Evolutionary conservation across 1,284 basidiomycete genomes (phyloP).

Genomic region (Heliocybe sulcata): DNA sequence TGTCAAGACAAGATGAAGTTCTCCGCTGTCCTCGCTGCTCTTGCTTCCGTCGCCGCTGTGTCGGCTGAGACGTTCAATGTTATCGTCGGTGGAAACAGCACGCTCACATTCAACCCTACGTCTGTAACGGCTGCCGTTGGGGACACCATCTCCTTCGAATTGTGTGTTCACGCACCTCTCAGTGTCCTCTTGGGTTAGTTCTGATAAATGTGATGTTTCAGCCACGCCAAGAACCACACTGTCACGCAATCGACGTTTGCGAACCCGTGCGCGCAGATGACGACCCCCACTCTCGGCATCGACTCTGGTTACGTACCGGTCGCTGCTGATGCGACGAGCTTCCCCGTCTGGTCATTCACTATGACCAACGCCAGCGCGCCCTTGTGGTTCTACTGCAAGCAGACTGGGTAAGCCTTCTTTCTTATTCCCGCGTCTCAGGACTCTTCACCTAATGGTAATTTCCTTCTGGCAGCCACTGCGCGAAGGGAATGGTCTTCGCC

Average conservation of each 20-base stretch:
- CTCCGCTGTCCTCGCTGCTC: constrained; percentile 33
- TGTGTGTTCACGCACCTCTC: constrained; percentile 24
- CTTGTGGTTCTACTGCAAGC: constrained; percentile 35
- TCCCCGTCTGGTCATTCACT: constrained; percentile 27
- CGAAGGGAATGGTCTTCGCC: constrained; percentile 33
- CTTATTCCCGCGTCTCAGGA: background rate
- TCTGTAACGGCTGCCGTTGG: constrained; percentile 39
- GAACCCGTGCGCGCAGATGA: constrained; percentile 30
- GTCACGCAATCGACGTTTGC: constrained; percentile 55
- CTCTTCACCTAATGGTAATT: background rate
- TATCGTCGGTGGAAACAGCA: constrained; percentile 37
- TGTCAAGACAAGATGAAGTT: constrained; percentile 39
- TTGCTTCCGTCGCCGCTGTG: constrained; percentile 29
- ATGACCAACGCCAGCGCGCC: constrained; percentile 28
- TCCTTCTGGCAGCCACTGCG: constrained; percentile 29
- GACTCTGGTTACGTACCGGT: constrained; percentile 35
- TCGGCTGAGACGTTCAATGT: constrained; percentile 32
- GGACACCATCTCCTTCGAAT: constrained; percentile 48
- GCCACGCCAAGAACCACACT: constrained; percentile 33
- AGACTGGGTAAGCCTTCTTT: constrained; percentile 20
- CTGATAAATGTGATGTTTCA: constrained; percentile 4
- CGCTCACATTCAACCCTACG: constrained; percentile 36
- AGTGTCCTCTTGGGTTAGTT: background rate
- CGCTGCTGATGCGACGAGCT: constrained; percentile 16
- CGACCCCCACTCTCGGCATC: constrained; percentile 24